Percentiles rank a stretch among this genome's conserved stretches.
phyloP scores from a whole-genome alignment of 257 asterid species.

The Salvia splendens region DNA sequence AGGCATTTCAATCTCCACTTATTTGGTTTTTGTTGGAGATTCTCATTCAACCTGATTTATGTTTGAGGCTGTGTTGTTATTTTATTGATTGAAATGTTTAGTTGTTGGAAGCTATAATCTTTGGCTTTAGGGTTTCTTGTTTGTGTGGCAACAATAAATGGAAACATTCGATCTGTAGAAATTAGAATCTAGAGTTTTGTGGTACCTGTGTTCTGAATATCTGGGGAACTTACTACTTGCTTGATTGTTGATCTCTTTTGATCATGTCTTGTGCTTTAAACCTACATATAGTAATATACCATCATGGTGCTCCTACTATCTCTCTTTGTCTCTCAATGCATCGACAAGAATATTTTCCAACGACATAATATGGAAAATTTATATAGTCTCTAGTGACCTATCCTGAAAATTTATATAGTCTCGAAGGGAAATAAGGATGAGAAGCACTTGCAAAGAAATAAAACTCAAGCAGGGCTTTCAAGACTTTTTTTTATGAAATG shows the following conservation, averaged over 20 bases:
- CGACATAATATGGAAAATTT: neutral
- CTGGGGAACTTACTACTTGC: neutral
- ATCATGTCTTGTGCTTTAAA: neutral
- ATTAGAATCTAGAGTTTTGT: neutral
- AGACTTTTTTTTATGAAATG: neutral
- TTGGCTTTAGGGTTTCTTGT: neutral
- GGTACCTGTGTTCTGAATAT: neutral
- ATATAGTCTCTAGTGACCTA: neutral
- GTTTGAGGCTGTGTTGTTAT: neutral
- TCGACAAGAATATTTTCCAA: neutral
- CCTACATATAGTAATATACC: neutral
- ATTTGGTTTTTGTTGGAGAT: neutral
- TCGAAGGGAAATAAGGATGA: neutral
- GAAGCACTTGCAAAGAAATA: neutral
- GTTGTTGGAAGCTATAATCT: neutral
- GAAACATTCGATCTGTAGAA: neutral
- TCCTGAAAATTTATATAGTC: neutral
- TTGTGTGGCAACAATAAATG: neutral
- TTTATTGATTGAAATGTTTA: neutral
- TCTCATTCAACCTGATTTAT: no score
- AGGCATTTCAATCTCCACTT: neutral
- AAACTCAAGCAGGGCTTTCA: no score
- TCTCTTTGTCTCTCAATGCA: neutral
- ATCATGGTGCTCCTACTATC: neutral
- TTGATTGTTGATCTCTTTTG: constrained; percentile 7